Evolutionary conservation across 176 grass and related monocot species (phyloP).

Genomic region (Triticum urartu): DNA sequence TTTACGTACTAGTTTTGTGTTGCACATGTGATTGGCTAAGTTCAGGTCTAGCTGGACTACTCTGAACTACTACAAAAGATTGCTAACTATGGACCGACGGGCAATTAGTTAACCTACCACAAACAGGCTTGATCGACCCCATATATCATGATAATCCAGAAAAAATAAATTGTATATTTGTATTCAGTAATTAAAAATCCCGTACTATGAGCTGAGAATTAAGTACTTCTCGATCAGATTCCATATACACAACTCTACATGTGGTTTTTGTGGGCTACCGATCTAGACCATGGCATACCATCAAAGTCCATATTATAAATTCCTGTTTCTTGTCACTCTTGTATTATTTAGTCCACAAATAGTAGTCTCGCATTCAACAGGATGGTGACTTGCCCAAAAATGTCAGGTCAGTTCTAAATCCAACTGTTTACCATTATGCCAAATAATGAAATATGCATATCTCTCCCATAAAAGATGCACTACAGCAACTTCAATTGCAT

Average conservation of each 20-base stretch:
- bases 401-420: neutral
- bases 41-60: neutral
- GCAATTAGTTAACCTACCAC: neutral
- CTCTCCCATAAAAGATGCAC: neutral
- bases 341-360: neutral
- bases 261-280: neutral
- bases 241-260: neutral
- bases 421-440: neutral
- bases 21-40: neutral
- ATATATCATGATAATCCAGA: neutral
- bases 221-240: neutral
- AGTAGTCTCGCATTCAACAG: neutral
- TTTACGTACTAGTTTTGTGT: neutral
- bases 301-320: neutral
- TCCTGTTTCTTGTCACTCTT: neutral
- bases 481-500: neutral
- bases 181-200: neutral
- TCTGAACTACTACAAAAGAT: neutral
- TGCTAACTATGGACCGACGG: neutral
- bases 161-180: neutral
- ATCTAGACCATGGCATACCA: neutral
- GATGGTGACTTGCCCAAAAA: neutral
- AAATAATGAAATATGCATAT: neutral
- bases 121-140: neutral
- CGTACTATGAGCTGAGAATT: neutral